These are phyloP conservation scores for Cyclospora cayetanensis DNA, from an alignment of 169 alveolate genomes.

Conservation along the genomic window DNA sequence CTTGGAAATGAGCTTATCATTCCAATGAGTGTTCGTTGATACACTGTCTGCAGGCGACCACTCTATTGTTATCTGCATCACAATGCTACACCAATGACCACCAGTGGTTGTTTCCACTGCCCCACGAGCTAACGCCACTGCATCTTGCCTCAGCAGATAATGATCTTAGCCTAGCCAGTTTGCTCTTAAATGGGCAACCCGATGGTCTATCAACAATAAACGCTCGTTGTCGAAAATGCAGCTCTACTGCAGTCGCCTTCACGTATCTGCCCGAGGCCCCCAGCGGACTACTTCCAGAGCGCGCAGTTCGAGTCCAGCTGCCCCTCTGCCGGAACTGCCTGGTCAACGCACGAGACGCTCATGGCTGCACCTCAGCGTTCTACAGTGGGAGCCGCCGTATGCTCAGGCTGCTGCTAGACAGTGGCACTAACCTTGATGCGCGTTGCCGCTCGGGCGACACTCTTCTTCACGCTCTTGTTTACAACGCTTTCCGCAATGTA, in stretches of 20 bases:
- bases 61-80: background rate
- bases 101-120: background rate
- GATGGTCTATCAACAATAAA: background rate
- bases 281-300: background rate
- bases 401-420: slow-evolving; percentile 55
- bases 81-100: background rate
- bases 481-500: slow-evolving; percentile 28
- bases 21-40: background rate
- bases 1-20: too few species aligned
- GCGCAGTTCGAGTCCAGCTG: background rate
- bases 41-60: slow-evolving; percentile 38
- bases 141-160: slow-evolving; percentile 20
- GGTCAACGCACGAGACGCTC: slow-evolving; percentile 10
- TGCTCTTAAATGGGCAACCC: slow-evolving; percentile 12
- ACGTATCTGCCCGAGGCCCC: background rate
- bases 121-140: slow-evolving; percentile 38
- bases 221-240: slow-evolving; percentile 21
- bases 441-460: slow-evolving; percentile 39
- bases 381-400: slow-evolving; percentile 21
- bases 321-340: slow-evolving; percentile 31
- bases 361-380: slow-evolving; percentile 45
- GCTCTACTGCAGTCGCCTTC: slow-evolving; percentile 11
- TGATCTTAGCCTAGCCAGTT: background rate
- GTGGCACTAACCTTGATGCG: slow-evolving; percentile 12
- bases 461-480: slow-evolving; percentile 48